Percentiles rank a stretch among this genome's conserved stretches.
phyloP scores from a whole-genome alignment of 306 rosid genomes.

The Ormosia semicastrata region DNA sequence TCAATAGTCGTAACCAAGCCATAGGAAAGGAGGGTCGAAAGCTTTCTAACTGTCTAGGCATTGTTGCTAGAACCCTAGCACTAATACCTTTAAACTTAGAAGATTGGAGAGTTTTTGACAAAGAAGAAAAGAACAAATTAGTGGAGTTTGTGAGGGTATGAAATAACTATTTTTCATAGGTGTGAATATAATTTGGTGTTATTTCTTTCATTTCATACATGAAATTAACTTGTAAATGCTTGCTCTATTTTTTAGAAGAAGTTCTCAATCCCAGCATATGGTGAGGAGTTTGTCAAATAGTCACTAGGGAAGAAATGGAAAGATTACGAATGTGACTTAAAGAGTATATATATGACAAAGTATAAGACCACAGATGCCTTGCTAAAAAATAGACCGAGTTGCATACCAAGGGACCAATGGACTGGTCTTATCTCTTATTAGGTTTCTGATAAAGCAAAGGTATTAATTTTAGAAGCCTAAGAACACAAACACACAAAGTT shows the following conservation, averaged over 20 bases:
- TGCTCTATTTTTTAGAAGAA: background rate
- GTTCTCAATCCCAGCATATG: background rate
- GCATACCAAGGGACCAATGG: too few species aligned
- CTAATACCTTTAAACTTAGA: too few species aligned
- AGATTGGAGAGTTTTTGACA: too few species aligned
- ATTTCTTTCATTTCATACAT: background rate
- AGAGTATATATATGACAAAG: too few species aligned
- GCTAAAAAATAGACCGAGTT: background rate
- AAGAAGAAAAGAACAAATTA: background rate
- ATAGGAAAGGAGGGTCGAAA: too few species aligned
- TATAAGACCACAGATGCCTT: too few species aligned
- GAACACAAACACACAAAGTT: too few species aligned
- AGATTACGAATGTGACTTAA: constrained; percentile 5
- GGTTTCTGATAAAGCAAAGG: background rate
- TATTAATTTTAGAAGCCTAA: background rate
- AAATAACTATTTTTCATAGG: background rate
- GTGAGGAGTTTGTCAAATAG: background rate
- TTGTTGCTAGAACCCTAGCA: too few species aligned
- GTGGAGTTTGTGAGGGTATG: background rate
- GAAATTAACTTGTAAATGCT: background rate
- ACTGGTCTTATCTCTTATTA: background rate
- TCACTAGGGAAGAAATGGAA: background rate
- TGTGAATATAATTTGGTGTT: background rate
- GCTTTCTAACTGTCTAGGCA: too few species aligned
- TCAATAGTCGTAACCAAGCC: too few species aligned